Base-by-base conservation (phyloP, 106 monocot species). In the Acorus calamus region DNA sequence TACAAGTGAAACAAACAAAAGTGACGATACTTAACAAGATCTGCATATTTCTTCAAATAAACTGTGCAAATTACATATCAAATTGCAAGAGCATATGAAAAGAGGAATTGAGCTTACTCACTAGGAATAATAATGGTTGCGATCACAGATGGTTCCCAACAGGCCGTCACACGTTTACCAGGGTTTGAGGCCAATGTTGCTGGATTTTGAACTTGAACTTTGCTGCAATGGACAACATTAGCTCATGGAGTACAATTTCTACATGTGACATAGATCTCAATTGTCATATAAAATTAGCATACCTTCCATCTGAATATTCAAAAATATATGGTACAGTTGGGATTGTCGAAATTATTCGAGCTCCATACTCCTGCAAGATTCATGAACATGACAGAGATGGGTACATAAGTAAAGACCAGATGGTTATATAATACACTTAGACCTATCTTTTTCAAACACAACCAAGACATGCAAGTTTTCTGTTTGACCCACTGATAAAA, bases 291-390 rank as follows among this genome's bases (percentile, higher is more conserved):
- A 43, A 56, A 67, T 49, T 62, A 52, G 13, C 14, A 4, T 7
- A 98, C 98, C 98, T 98, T 67, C 92, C 98, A 81, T 98, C 98
- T 53, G 87, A 80, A 79, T 83, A 98, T 55, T 98, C 98, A 81
- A 98, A 98, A 60, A 85, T 88, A 71, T 98, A 98, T 53, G 98
- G 92, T 49, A 98, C 98, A 64, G 98, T 98, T 62, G 98, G 98
- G 78, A 92, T 71, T 3, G 98, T 98, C 5, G 96, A 96, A 78
- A 96, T 86, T n/a, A 98, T 73, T 60, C 73, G 84, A 75, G 90
- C 92, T 71, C 98, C 98, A 71, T 98, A 83, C 66, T 96, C 98
- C 98, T 98, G 66, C 44, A 79, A 56, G 48, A 57, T 56, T 57
- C 12, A 78, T 47, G 63, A 2, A 79, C 2, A 69, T 11, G 10